phyloP scores from a whole-genome alignment of 257 asterid genomes.

The Rauvolfia tetraphylla region DNA sequence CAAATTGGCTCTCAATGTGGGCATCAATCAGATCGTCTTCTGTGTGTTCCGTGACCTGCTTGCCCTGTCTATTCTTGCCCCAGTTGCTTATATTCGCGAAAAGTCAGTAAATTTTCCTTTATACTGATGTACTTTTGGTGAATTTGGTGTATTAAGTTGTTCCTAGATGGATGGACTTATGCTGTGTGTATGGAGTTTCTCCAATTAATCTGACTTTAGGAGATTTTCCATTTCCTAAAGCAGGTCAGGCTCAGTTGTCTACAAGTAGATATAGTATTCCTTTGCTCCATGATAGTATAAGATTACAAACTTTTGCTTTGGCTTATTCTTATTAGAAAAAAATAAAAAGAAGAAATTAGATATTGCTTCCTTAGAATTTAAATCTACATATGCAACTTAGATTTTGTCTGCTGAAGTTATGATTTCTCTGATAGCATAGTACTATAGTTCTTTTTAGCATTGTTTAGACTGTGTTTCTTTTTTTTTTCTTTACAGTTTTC shows the following conservation, averaged over 20 bases:
- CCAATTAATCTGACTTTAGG: not conserved
- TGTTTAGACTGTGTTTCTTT: too few relatives aligned
- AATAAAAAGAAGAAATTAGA: too few relatives aligned
- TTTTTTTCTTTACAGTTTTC: not conserved
- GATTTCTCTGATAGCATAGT: not conserved
- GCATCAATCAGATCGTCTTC: slow-evolving; percentile 85
- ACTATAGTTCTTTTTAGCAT: not conserved
- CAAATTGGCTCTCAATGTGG: slow-evolving; percentile 89
- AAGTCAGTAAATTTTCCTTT: slow-evolving; percentile 38
- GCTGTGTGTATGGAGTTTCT: not conserved
- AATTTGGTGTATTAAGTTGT: not conserved
- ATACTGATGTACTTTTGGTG: not conserved
- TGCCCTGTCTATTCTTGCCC: slow-evolving; percentile 82
- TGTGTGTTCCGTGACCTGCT: slow-evolving; percentile 78
- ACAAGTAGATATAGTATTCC: not conserved
- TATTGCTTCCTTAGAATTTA: not conserved
- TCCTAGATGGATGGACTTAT: not conserved
- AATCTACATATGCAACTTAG: not conserved
- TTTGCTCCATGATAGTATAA: not conserved
- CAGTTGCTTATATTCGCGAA: slow-evolving; percentile 84
- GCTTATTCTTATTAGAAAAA: too few relatives aligned
- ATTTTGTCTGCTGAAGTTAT: not conserved
- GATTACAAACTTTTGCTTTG: not conserved
- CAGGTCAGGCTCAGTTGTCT: not conserved
- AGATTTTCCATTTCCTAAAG: not conserved